phyloP scores from a whole-genome alignment of 306 rosid genomes.

The Senna siamea region DNA sequence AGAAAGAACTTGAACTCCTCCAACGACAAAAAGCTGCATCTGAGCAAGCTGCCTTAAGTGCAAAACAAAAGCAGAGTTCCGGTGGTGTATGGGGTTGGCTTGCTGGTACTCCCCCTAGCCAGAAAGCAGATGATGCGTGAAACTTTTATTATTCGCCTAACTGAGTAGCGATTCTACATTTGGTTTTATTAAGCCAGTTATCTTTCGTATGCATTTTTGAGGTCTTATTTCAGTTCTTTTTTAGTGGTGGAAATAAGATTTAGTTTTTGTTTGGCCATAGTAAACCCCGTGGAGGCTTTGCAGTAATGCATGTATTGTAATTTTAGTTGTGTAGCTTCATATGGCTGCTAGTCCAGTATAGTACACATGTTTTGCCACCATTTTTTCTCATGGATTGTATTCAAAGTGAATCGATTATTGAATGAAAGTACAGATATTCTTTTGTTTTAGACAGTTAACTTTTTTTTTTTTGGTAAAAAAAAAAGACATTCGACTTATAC shows the following conservation, averaged over 20 bases:
- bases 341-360: conserved; percentile 41
- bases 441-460: conserved; percentile 22
- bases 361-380: conserved; percentile 44
- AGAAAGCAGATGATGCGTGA: conserved; percentile 51
- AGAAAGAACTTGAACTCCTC: conserved; percentile 88
- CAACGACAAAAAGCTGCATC: conserved; percentile 89
- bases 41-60: conserved; percentile 74
- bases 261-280: conserved; percentile 47
- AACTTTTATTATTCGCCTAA: conserved; percentile 27
- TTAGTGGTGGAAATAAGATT: conserved; percentile 53
- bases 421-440: conserved; percentile 39
- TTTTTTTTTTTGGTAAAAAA: too few relatives aligned
- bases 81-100: conserved; percentile 96
- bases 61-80: conserved; percentile 71
- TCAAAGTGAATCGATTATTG: conserved; percentile 36
- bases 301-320: conserved; percentile 50
- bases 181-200: conserved; percentile 44
- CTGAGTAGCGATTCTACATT: conserved; percentile 45
- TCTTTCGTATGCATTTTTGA: conserved; percentile 36
- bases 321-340: conserved; percentile 48
- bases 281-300: conserved; percentile 45
- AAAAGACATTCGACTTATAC: not conserved
- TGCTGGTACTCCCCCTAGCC: conserved; percentile 64
- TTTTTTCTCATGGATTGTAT: conserved; percentile 51
- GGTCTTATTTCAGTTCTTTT: conserved; percentile 44